These are phyloP conservation scores for Buddleja alternifolia DNA, from an alignment of 257 asterid species.

Conservation along the genomic window DNA sequence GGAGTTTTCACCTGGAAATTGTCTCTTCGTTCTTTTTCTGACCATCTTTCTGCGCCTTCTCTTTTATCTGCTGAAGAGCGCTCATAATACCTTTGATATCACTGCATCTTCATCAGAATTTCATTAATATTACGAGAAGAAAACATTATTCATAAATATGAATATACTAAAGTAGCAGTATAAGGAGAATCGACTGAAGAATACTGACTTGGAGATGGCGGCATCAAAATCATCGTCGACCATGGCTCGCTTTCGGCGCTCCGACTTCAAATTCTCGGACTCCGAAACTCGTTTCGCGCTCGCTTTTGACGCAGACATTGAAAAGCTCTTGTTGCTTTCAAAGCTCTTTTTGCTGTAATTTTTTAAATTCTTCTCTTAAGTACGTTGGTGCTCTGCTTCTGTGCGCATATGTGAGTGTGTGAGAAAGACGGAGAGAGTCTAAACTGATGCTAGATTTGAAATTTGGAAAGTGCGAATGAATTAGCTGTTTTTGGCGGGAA, in stretches of 20 bases:
- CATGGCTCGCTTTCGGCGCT: slow-evolving; percentile 51
- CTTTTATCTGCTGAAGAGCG: slow-evolving; percentile 88
- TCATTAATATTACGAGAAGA: slow-evolving; percentile 9
- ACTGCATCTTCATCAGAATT: slow-evolving; percentile 44
- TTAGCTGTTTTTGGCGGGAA: slow-evolving; percentile 25
- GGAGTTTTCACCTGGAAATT: slow-evolving; percentile 68
- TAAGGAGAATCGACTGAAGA: neutral
- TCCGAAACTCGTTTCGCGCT: slow-evolving; percentile 62
- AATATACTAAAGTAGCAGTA: neutral
- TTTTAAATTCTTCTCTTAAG: slow-evolving; percentile 9
- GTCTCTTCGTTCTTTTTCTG: slow-evolving; percentile 94
- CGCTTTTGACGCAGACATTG: slow-evolving; percentile 67
- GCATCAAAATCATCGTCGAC: slow-evolving; percentile 82
- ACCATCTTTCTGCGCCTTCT: slow-evolving; percentile 84
- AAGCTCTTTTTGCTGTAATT: slow-evolving; percentile 10
- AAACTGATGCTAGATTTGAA: slow-evolving; percentile 17
- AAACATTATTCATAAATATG: neutral
- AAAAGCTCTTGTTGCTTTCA: too few species aligned
- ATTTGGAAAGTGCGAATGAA: neutral
- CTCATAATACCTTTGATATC: slow-evolving; percentile 81
- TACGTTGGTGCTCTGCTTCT: neutral
- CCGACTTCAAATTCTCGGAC: slow-evolving; percentile 52
- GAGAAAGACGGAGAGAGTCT: neutral
- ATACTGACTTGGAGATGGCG: slow-evolving; percentile 67
- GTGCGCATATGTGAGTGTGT: neutral